phyloP scores from a whole-genome alignment of 352 stramenopile species.

The Peronospora farinosa region DNA sequence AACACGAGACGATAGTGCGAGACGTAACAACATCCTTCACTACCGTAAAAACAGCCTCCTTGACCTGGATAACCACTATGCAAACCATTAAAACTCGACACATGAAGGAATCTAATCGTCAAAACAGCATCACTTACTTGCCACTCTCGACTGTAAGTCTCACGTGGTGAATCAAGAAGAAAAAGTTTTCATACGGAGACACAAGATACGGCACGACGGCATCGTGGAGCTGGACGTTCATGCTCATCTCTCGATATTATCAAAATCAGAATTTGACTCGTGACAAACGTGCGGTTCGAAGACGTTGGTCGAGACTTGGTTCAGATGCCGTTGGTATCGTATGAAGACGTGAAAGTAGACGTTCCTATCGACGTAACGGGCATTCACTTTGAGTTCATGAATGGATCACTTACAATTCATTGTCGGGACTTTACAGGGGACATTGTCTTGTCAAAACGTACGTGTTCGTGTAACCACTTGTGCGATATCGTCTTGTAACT shows the following conservation, averaged over 20 bases:
- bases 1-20: slow-evolving; percentile 77
- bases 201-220: slow-evolving; percentile 59
- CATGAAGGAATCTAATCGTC: too few species aligned
- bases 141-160: slow-evolving; percentile 74
- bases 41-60: slow-evolving; percentile 73
- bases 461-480: background rate
- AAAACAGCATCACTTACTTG: slow-evolving; percentile 40
- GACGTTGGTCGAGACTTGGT: background rate
- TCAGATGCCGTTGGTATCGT: slow-evolving; percentile 64
- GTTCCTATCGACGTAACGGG: slow-evolving; percentile 50
- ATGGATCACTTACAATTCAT: slow-evolving; percentile 56
- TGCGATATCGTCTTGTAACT: background rate
- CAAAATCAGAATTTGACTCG: background rate
- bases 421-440: slow-evolving; percentile 69
- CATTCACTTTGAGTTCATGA: slow-evolving; percentile 59
- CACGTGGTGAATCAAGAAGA: slow-evolving; percentile 65
- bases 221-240: slow-evolving; percentile 69
- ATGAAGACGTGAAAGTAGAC: slow-evolving; percentile 72
- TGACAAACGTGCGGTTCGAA: background rate
- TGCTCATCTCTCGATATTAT: slow-evolving; percentile 49
- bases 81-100: background rate
- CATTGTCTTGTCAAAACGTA: slow-evolving; percentile 58
- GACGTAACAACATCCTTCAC: slow-evolving; percentile 59
- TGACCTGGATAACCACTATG: slow-evolving; percentile 71
- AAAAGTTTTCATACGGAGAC: slow-evolving; percentile 73